Percentiles rank a stretch among this genome's conserved stretches.
phyloP scores from a whole-genome alignment of 2,329 filamentous ascomycete species.

The Sarocladium brachiariae region DNA sequence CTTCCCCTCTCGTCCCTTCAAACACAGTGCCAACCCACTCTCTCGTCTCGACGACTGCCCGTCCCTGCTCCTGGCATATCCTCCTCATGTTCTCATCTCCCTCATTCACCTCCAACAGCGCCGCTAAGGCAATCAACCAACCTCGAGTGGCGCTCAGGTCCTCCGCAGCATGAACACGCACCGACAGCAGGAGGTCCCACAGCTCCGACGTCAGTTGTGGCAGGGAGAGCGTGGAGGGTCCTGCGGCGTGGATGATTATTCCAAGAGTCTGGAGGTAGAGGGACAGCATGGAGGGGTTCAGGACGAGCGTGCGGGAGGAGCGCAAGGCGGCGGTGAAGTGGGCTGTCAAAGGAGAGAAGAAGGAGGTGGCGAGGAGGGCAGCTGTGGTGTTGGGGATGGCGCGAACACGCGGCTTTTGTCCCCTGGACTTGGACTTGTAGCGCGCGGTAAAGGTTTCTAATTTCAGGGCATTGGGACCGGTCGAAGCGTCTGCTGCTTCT shows the following conservation, averaged over 20 bases:
- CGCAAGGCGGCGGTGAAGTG: slow-evolving; percentile 64
- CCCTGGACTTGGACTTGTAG: slow-evolving; percentile 27
- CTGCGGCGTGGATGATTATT: slow-evolving; percentile 74
- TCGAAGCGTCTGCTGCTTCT: slow-evolving; percentile 68
- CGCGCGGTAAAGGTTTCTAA: slow-evolving; percentile 76
- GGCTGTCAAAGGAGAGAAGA: slow-evolving; percentile 82
- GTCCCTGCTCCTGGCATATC: slow-evolving; percentile 66
- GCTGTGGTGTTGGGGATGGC: slow-evolving; percentile 72
- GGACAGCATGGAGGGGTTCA: slow-evolving; percentile 68
- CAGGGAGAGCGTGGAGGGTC: slow-evolving; percentile 68
- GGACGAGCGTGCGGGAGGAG: slow-evolving; percentile 50
- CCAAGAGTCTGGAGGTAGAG: slow-evolving; percentile 82
- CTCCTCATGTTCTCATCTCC: slow-evolving; percentile 52
- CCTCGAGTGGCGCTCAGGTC: slow-evolving; percentile 65
- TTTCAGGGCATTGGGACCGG: slow-evolving; percentile 79
- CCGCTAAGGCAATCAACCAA: slow-evolving; percentile 71
- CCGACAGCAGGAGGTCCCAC: slow-evolving; percentile 69
- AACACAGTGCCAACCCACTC: slow-evolving; percentile 81
- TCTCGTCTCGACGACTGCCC: slow-evolving; percentile 75
- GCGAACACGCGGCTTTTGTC: slow-evolving; percentile 35
- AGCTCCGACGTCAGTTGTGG: slow-evolving; percentile 78
- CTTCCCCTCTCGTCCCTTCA: slow-evolving; percentile 45
- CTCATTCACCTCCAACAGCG: slow-evolving; percentile 74
- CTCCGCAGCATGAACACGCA: slow-evolving; percentile 53
- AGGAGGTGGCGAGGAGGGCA: slow-evolving; percentile 63